A percentile compares a stretch with the other conserved stretches of the same genome.
Evolutionary conservation across 257 asterid genomes (phyloP).

Genomic region (Solanum commersonii): DNA sequence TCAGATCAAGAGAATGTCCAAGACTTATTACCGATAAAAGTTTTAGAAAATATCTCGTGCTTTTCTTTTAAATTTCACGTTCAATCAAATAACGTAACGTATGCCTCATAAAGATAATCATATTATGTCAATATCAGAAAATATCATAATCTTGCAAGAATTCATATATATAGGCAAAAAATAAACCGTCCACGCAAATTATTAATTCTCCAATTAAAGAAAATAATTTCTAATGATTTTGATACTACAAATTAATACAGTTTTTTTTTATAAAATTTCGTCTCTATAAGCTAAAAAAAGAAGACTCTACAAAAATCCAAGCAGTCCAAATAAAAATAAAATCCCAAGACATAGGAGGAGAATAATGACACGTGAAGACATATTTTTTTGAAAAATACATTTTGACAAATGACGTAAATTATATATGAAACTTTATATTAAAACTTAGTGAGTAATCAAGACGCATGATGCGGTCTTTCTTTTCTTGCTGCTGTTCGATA

Average conservation of each 20-base stretch:
- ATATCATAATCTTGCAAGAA: neutral
- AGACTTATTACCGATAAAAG: too few relatives aligned
- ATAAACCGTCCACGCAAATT: neutral
- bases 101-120: too few relatives aligned
- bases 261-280: too few relatives aligned
- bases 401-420: neutral
- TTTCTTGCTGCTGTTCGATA: too few relatives aligned
- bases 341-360: neutral
- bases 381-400: neutral
- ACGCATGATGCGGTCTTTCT: too few relatives aligned
- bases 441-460: too few relatives aligned
- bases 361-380: neutral
- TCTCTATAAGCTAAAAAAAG: neutral
- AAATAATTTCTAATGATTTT: too few relatives aligned
- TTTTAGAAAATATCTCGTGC: too few relatives aligned
- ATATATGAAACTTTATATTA: neutral
- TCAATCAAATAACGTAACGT: neutral
- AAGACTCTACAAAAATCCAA: too few relatives aligned
- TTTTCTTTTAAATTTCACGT: neutral
- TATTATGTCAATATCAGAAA: neutral
- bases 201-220: neutral
- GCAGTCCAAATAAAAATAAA: neutral
- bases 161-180: neutral
- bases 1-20: too few relatives aligned
- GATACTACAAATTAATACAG: neutral